Conservation (phyloP, 106 monocot genomes). For the Dioscorea zingiberensis region DNA sequence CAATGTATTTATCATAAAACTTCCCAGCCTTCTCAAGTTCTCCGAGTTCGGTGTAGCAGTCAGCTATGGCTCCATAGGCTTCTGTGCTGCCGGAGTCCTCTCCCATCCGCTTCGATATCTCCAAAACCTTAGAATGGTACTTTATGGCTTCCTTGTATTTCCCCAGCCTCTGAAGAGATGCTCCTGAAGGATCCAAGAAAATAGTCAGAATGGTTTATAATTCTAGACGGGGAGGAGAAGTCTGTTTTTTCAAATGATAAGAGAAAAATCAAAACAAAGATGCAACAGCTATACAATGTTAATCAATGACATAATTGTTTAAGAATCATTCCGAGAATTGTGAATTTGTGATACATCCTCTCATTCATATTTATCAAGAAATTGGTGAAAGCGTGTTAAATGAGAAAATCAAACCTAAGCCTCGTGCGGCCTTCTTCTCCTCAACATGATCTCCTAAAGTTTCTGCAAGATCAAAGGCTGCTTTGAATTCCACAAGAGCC, state of each 20-base stretch:
- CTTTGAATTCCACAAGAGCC: slow-evolving; percentile 55
- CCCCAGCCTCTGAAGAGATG: slow-evolving; percentile 66
- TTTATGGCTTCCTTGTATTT: slow-evolving; percentile 83
- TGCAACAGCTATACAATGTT: too few species aligned
- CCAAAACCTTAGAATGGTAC: slow-evolving; percentile 60
- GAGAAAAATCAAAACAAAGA: too few species aligned
- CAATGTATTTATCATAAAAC: slow-evolving; percentile 78
- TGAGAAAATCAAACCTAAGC: slow-evolving; percentile 37
- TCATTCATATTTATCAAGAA: neutral
- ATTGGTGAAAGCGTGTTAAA: too few species aligned
- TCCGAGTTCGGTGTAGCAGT: slow-evolving; percentile 80
- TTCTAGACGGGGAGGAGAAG: too few species aligned
- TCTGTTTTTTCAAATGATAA: too few species aligned
- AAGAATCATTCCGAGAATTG: too few species aligned
- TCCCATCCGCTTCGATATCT: slow-evolving; percentile 40
- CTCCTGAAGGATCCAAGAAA: slow-evolving; percentile 37
- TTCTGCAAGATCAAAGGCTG: slow-evolving; percentile 58
- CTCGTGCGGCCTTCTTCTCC: slow-evolving; percentile 82
- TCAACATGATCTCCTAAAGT: slow-evolving; percentile 58
- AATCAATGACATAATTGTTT: too few species aligned
- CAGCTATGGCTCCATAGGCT: slow-evolving; percentile 77
- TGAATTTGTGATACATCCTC: neutral
- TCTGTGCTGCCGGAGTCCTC: slow-evolving; percentile 69
- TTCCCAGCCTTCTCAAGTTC: slow-evolving; percentile 78
- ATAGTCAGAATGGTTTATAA: neutral